These are phyloP conservation scores for Sphaerulina musiva DNA, from an alignment of 2,329 filamentous ascomycete genomes.

Conservation along the genomic window DNA sequence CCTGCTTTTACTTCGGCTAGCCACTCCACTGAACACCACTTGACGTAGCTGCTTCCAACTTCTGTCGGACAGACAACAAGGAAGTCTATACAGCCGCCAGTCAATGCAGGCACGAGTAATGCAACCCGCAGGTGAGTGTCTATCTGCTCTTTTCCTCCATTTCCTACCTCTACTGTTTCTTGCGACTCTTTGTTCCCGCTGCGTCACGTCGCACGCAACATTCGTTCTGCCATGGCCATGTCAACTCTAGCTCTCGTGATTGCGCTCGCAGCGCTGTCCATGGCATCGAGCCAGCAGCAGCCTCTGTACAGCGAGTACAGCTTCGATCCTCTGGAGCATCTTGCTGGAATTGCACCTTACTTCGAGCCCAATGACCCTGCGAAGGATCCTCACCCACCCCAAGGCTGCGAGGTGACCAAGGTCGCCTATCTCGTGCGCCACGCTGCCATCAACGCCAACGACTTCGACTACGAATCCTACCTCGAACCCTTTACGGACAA, in stretches of 20 bases:
- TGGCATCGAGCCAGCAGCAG: conserved; percentile 23
- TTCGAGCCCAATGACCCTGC: conserved; percentile 45
- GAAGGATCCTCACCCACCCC: conserved; percentile 43
- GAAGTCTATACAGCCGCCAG: neutral
- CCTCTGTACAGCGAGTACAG: conserved; percentile 33
- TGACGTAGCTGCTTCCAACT: conserved; percentile 14
- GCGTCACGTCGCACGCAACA: neutral
- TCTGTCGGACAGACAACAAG: conserved; percentile 9
- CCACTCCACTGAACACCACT: neutral
- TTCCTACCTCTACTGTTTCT: too few species aligned
- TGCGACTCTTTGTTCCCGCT: neutral
- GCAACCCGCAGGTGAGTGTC: conserved; percentile 1
- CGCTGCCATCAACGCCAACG: conserved; percentile 48
- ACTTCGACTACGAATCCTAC: conserved; percentile 48
- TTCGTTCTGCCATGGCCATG: conserved; percentile 4
- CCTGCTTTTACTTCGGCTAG: conserved; percentile 8
- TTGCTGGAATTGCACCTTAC: conserved; percentile 47
- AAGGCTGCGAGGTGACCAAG: conserved; percentile 47
- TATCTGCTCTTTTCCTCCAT: neutral
- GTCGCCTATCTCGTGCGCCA: conserved; percentile 47
- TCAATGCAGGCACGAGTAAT: conserved; percentile 9
- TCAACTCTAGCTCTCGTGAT: conserved; percentile 12
- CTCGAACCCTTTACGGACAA: conserved; percentile 51
- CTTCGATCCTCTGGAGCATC: conserved; percentile 46
- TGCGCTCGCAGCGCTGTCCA: conserved; percentile 16